A percentile compares a stretch with the other conserved stretches of the same genome.
phyloP scores from a whole-genome alignment of 805 yeast species.

The Saturnispora besseyi region DNA sequence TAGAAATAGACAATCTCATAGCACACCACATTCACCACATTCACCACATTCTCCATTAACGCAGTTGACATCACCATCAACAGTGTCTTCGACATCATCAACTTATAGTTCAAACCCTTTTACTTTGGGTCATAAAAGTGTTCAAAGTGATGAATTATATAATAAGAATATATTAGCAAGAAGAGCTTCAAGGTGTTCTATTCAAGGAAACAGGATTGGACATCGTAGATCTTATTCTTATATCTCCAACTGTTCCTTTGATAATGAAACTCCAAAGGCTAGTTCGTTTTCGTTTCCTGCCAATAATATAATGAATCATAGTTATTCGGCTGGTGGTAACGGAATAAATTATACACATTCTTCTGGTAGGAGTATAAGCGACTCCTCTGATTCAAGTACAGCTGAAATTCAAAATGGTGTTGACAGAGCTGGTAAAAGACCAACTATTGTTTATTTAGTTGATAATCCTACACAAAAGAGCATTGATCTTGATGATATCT shows the following conservation, averaged over 20 bases:
- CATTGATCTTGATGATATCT: constrained; percentile 1
- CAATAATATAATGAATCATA: too few relatives aligned
- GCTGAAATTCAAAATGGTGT: background rate
- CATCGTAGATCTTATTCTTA: constrained; percentile 3
- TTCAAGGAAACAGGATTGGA: constrained; percentile 1
- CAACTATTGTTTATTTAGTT: constrained; percentile 1
- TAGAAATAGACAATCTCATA: background rate
- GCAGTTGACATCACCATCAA: background rate
- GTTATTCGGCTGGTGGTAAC: too few relatives aligned
- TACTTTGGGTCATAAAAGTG: too few relatives aligned
- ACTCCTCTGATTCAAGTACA: background rate
- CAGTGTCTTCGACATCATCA: background rate
- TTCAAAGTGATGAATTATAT: too few relatives aligned
- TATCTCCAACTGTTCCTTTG: background rate
- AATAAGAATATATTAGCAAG: background rate
- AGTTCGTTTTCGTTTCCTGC: too few relatives aligned
- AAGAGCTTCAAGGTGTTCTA: constrained; percentile 4
- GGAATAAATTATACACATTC: background rate
- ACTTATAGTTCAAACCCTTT: background rate
- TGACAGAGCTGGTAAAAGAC: background rate
- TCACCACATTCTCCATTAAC: background rate
- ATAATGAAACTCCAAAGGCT: background rate
- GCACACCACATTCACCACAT: background rate
- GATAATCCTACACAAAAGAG: background rate
- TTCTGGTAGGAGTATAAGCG: background rate